phyloP scores from a whole-genome alignment of 2,329 filamentous ascomycete species.

The Lecanicillium sp. region DNA sequence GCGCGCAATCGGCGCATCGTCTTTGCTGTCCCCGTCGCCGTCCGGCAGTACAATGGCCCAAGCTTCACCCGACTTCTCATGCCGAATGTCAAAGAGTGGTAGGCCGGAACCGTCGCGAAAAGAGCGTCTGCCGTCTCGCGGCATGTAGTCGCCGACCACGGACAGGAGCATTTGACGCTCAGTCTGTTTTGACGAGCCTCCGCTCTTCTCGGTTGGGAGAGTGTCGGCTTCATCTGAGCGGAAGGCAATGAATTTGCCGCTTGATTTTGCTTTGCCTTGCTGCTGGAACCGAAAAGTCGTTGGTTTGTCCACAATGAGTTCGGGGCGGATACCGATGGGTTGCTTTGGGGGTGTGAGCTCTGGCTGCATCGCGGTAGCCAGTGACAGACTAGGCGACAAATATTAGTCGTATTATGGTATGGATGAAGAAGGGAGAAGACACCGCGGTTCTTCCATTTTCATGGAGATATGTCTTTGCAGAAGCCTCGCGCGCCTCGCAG shows the following conservation, averaged over 20 bases:
- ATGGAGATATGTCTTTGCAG: too few relatives aligned
- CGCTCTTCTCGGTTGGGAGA: not conserved
- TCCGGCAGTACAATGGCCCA: constrained; percentile 1
- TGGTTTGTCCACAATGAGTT: not conserved
- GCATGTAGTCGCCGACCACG: not conserved
- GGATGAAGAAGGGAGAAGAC: too few relatives aligned
- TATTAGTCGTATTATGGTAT: too few relatives aligned
- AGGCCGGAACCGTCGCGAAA: not conserved
- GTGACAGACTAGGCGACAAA: too few relatives aligned
- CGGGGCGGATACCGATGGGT: not conserved
- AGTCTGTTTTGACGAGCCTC: not conserved
- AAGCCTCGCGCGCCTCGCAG: too few relatives aligned
- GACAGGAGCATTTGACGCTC: not conserved
- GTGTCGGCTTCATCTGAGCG: not conserved
- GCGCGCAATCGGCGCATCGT: not conserved
- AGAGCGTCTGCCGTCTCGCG: not conserved
- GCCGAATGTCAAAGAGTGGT: not conserved
- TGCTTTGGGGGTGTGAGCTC: not conserved
- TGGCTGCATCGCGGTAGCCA: not conserved
- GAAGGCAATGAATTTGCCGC: not conserved
- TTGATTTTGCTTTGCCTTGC: not conserved
- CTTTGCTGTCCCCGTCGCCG: not conserved
- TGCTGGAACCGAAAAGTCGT: constrained; percentile 2
- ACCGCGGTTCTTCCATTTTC: too few relatives aligned
- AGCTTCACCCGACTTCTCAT: not conserved